These are phyloP conservation scores for Jasminum sambac DNA, from an alignment of 257 asterid genomes.

Conservation along the genomic window DNA sequence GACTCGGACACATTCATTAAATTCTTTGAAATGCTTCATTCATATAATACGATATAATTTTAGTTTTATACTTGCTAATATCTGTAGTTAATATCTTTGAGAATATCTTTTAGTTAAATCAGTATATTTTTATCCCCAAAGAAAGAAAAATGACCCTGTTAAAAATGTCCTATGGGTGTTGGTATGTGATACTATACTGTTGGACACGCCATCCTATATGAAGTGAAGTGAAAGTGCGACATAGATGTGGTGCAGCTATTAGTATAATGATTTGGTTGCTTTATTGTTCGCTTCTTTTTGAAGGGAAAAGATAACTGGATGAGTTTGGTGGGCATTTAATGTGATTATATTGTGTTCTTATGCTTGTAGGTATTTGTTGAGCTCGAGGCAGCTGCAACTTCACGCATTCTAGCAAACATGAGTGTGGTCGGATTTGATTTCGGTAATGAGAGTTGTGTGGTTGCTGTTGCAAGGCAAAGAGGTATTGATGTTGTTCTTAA, in stretches of 20 bases:
- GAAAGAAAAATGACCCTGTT: too few relatives aligned
- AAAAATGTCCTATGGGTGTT: too few relatives aligned
- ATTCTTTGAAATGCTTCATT: too few relatives aligned
- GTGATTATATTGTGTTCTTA: conserved; percentile 9
- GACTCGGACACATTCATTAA: too few relatives aligned
- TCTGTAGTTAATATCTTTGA: too few relatives aligned
- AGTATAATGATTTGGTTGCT: neutral
- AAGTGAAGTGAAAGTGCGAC: too few relatives aligned
- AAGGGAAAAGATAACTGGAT: neutral
- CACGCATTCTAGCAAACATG: conserved; percentile 33
- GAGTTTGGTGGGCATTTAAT: neutral
- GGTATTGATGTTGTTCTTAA: conserved; percentile 60
- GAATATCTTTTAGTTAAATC: too few relatives aligned
- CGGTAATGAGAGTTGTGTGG: conserved; percentile 53
- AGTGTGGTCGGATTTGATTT: conserved; percentile 62
- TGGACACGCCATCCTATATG: too few relatives aligned
- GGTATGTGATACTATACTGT: too few relatives aligned
- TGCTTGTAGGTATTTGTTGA: conserved; percentile 16
- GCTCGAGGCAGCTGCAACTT: conserved; percentile 7
- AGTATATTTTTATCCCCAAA: too few relatives aligned
- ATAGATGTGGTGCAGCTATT: neutral
- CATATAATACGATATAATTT: too few relatives aligned
- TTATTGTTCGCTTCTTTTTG: neutral
- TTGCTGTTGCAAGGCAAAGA: conserved; percentile 56
- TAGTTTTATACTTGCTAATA: too few relatives aligned